These are phyloP conservation scores for Smittium mucronatum DNA, from an alignment of 371 early-diverging fungal genomes.

Conservation along the genomic window DNA sequence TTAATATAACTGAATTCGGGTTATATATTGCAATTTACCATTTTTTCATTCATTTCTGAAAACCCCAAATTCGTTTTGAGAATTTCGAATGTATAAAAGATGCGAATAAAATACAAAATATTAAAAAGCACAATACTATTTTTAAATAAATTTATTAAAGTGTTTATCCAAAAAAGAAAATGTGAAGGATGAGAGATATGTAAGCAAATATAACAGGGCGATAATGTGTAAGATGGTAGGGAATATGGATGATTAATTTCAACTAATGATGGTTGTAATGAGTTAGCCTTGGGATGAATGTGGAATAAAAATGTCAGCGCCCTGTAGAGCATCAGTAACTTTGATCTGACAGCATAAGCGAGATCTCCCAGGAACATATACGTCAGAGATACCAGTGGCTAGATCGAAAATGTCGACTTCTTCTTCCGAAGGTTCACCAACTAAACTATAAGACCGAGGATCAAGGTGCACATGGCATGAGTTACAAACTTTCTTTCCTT, in stretches of 20 bases:
- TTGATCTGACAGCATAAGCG: background rate
- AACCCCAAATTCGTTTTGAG: background rate
- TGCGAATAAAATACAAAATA: background rate
- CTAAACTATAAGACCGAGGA: background rate
- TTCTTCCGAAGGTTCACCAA: conserved; percentile 8
- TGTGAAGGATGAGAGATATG: background rate
- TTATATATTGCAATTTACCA: too few relatives aligned
- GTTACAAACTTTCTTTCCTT: background rate
- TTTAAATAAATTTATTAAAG: background rate
- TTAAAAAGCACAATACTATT: background rate
- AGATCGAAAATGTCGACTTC: conserved; percentile 8
- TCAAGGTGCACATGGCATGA: conserved; percentile 5
- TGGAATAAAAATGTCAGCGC: background rate
- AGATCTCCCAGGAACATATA: background rate
- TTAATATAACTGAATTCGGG: background rate
- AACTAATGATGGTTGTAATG: background rate
- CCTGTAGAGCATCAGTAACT: background rate
- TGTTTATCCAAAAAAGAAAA: background rate
- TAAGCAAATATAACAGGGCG: too few relatives aligned
- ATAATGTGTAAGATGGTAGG: too few relatives aligned
- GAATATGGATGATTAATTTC: too few relatives aligned
- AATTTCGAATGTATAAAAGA: background rate
- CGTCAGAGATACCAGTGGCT: background rate
- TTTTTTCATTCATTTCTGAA: background rate
- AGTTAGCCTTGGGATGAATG: background rate